Conservation (phyloP, 805 yeast genomes). For the Saturnispora serradocipensis region DNA sequence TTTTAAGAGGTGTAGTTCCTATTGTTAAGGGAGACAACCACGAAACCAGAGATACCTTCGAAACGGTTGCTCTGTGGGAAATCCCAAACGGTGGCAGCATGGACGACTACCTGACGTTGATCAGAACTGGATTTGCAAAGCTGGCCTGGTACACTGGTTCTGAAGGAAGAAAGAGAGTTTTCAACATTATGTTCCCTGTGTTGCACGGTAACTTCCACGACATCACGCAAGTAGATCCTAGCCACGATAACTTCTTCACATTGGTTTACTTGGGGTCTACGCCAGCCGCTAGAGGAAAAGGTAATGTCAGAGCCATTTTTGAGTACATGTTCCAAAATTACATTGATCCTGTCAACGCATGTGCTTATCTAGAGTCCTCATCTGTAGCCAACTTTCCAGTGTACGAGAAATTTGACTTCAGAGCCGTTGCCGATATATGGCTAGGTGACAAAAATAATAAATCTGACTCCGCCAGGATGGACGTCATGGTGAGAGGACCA, state of each 20-base stretch:
- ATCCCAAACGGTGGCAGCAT: constrained; percentile 36
- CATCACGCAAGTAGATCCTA: constrained; percentile 34
- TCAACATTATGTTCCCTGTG: constrained; percentile 41
- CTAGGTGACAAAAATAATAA: constrained; percentile 27
- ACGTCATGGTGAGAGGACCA: constrained; percentile 31
- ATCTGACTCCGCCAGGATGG: constrained; percentile 29
- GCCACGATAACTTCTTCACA: constrained; percentile 24
- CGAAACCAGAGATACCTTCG: constrained; percentile 30
- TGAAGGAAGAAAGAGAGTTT: constrained; percentile 40
- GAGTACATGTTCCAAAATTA: constrained; percentile 38
- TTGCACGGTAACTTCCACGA: constrained; percentile 39
- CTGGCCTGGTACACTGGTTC: constrained; percentile 41
- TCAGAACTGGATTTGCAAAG: constrained; percentile 44
- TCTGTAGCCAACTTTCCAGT: constrained; percentile 40
- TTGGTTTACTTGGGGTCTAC: constrained; percentile 29
- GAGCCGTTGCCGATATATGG: constrained; percentile 39
- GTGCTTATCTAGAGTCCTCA: constrained; percentile 45
- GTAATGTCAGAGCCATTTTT: constrained; percentile 42
- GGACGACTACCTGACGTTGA: constrained; percentile 38
- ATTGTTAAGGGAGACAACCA: constrained; percentile 38
- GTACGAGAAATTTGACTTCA: constrained; percentile 43
- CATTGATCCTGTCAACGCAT: constrained; percentile 33
- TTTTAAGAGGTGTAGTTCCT: constrained; percentile 39
- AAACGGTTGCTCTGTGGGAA: constrained; percentile 49
- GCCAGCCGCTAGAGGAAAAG: constrained; percentile 45